Evolutionary conservation across 345 rosid genomes (phyloP).

Genomic region (Dipteronia dyeriana): DNA sequence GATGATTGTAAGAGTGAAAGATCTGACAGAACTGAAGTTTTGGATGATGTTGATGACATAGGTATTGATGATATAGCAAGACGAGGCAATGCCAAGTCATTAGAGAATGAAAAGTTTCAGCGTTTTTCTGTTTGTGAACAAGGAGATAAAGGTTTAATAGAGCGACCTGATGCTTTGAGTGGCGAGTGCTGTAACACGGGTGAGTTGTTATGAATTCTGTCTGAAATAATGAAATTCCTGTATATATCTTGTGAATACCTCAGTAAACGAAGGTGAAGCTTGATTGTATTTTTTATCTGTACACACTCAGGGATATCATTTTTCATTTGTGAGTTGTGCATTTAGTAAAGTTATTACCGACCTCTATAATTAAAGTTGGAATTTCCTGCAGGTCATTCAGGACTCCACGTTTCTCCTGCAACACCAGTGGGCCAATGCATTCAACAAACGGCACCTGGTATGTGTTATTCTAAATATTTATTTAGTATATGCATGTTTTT

Average conservation of each 20-base stretch:
- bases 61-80: slow-evolving; percentile 37
- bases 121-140: slow-evolving; percentile 16
- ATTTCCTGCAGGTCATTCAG: slow-evolving; percentile 25
- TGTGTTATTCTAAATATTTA: slow-evolving; percentile 4
- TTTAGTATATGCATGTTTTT: slow-evolving; percentile 11
- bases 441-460: slow-evolving; percentile 24
- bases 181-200: slow-evolving; percentile 37
- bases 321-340: neutral
- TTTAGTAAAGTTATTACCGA: neutral
- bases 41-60: slow-evolving; percentile 36
- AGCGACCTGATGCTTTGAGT: slow-evolving; percentile 20
- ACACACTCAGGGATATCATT: neutral
- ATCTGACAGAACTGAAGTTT: slow-evolving; percentile 45
- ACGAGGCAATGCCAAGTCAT: slow-evolving; percentile 24
- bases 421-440: slow-evolving; percentile 22
- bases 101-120: slow-evolving; percentile 25
- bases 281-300: neutral
- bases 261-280: neutral
- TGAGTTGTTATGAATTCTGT: slow-evolving; percentile 25
- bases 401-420: slow-evolving; percentile 18
- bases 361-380: slow-evolving; percentile 6
- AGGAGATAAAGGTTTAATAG: slow-evolving; percentile 23
- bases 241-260: neutral
- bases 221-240: slow-evolving; percentile 1
- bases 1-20: slow-evolving; percentile 52